Evolutionary conservation across 495 filamentous ascomycete genomes (phyloP), one percentile per base, ranked within the genome.

Genomic region (Xylaria nigripes): DNA sequence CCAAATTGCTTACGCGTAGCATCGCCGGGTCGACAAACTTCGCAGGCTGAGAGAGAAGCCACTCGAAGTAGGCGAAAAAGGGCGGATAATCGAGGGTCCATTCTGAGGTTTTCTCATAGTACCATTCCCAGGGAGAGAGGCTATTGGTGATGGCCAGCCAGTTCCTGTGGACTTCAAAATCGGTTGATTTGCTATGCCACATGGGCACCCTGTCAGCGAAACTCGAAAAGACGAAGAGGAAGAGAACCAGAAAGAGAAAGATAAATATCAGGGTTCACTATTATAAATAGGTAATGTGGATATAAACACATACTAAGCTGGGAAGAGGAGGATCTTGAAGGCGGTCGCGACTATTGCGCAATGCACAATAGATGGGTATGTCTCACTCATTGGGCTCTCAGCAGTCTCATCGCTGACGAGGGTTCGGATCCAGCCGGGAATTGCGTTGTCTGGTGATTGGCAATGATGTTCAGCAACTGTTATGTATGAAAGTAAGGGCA

Each of bases 21-120:
- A 97, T 91, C 12, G 72, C 80, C 21, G 89, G 85, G 63, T 97
- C 90, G 42, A 79, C 78, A 64, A 84, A 82, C 51, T 75, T 75
- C 10, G 93, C 93, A 48, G 80, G 74, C 59, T 92, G 89, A 15
- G 93, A 93, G 50, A 97, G 78, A 46, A 86, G 63, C 89, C 89
- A 98, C 78, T 97, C 93, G 70, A 97, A 96, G 59, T 83, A 89
- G 45, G 93, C 93, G 61, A 98, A 98, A 74, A 96, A 96, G 10
- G 93, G 93, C 1, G 93, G 93, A 67, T 98, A 98, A 70, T 98
- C 93, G 58, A 98, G 86, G 0, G 93, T 96, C 93, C 93, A 98
- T 86, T 95, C 86, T 9, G 93, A 97, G 2, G 90, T 94, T 76
- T 89, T 86, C 73, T 98, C 93, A 62, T 84, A 93, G 73, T 96